Percentiles rank a stretch among this genome's conserved stretches.
Conservation (phyloP, 2,329 filamentous ascomycete species). For the Diaporthe helianthi region DNA sequence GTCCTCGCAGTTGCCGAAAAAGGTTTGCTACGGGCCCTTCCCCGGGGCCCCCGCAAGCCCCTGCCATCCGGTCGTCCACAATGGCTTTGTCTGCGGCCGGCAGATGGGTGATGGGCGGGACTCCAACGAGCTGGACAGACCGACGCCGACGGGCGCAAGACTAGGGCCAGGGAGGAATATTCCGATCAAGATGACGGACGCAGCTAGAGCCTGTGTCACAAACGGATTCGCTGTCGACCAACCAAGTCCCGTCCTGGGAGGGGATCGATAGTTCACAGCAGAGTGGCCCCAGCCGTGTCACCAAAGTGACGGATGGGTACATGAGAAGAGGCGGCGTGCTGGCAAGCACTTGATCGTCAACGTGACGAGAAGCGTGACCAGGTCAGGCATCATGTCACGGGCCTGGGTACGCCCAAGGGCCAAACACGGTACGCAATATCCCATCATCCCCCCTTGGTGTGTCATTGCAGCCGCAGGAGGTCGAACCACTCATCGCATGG, state of each 20-base stretch:
- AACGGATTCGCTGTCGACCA: constrained; percentile 29
- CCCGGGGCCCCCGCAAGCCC: constrained; percentile 21
- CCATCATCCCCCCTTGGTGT: constrained; percentile 32
- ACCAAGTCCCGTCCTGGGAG: constrained; percentile 27
- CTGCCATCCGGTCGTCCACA: constrained; percentile 14
- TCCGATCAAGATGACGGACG: constrained; percentile 13
- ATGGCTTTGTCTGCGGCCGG: constrained; percentile 25
- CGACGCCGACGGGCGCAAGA: constrained; percentile 10
- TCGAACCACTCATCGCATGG: constrained; percentile 26
- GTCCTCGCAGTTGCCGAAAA: constrained; percentile 27
- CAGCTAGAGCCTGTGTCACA: constrained; percentile 27
- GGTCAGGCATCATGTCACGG: constrained; percentile 31
- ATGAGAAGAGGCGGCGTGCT: constrained; percentile 33
- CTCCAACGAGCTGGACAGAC: background rate
- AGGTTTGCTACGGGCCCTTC: constrained; percentile 33
- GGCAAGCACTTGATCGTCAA: constrained; percentile 34
- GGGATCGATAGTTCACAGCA: constrained; percentile 30
- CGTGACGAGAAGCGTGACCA: constrained; percentile 35
- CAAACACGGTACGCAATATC: constrained; percentile 29
- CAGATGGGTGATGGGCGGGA: constrained; percentile 23
- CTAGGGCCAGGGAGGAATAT: constrained; percentile 3
- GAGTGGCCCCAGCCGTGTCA: constrained; percentile 27
- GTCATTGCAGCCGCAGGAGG: constrained; percentile 34
- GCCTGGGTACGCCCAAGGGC: constrained; percentile 17
- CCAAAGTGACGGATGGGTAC: constrained; percentile 31